phyloP scores from a whole-genome alignment of 257 asterid species.

The Petrea volubilis region DNA sequence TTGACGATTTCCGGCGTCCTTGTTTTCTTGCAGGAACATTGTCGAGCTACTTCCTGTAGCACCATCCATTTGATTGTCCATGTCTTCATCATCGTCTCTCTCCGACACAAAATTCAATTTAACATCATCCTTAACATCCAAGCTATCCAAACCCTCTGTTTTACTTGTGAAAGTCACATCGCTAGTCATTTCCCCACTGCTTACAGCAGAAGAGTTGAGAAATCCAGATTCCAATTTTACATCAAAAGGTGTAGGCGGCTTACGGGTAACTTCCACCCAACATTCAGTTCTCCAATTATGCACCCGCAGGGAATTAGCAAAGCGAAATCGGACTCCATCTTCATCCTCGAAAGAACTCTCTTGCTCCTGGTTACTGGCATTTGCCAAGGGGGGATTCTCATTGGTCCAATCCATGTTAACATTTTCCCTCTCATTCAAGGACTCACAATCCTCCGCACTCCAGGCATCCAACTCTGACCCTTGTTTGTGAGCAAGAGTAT shows the following conservation, averaged over 20 bases:
- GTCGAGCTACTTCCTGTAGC: slow-evolving; percentile 21
- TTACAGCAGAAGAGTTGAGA: slow-evolving; percentile 25
- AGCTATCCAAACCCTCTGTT: slow-evolving; percentile 34
- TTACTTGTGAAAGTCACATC: slow-evolving; percentile 30
- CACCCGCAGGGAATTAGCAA: slow-evolving; percentile 16
- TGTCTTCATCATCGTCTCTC: slow-evolving; percentile 29
- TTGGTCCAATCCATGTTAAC: slow-evolving; percentile 12
- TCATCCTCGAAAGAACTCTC: slow-evolving; percentile 16
- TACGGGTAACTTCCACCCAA: slow-evolving; percentile 26
- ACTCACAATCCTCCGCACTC: neutral
- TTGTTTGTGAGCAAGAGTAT: neutral
- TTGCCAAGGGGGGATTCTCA: slow-evolving; percentile 8
- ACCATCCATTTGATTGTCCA: slow-evolving; percentile 33
- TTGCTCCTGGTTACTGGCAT: slow-evolving; percentile 4
- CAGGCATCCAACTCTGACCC: slow-evolving; percentile 2
- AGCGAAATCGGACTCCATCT: slow-evolving; percentile 19
- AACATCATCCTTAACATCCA: slow-evolving; percentile 26
- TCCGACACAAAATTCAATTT: slow-evolving; percentile 28
- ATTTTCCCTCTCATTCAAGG: slow-evolving; percentile 11
- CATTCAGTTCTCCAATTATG: slow-evolving; percentile 17
- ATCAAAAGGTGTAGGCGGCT: slow-evolving; percentile 31
- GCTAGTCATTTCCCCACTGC: slow-evolving; percentile 30
- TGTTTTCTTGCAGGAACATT: slow-evolving; percentile 26
- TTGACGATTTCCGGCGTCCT: slow-evolving; percentile 35
- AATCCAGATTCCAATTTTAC: slow-evolving; percentile 38